phyloP scores from a whole-genome alignment of 148 eudicot species.

The Arbutus unedo region DNA sequence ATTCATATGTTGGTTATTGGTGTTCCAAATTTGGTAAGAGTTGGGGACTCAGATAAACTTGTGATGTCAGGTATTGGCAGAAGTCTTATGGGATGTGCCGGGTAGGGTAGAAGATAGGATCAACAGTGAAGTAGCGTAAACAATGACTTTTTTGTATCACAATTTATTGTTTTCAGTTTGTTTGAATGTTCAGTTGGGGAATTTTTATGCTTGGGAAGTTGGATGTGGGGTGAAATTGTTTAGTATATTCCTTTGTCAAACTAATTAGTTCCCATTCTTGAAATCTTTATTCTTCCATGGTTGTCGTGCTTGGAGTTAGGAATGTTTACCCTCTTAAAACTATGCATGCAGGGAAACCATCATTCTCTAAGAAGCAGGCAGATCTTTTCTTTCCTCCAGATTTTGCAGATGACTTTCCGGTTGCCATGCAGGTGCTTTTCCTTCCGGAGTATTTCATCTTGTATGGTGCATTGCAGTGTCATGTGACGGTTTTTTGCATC shows the following conservation, averaged over 20 bases:
- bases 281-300: neutral
- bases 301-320: conserved; percentile 13
- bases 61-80: neutral
- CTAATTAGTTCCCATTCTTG: neutral
- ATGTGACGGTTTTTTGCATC: neutral
- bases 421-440: conserved; percentile 85
- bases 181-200: neutral
- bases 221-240: neutral
- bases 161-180: neutral
- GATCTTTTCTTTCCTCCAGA: conserved; percentile 99
- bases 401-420: conserved; percentile 97
- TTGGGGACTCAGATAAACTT: neutral
- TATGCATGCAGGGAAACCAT: conserved; percentile 59
- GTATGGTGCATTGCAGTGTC: neutral
- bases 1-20: neutral
- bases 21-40: neutral
- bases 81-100: neutral
- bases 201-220: neutral
- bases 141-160: neutral
- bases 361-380: conserved; percentile 90
- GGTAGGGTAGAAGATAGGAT: neutral
- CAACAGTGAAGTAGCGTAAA: neutral
- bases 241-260: neutral
- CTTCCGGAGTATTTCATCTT: neutral
- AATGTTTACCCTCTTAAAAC: neutral